A percentile compares a stretch with the other conserved stretches of the same genome.
Conservation (phyloP, 176 grass and related monocot genomes). For the Dactylis glomerata region DNA sequence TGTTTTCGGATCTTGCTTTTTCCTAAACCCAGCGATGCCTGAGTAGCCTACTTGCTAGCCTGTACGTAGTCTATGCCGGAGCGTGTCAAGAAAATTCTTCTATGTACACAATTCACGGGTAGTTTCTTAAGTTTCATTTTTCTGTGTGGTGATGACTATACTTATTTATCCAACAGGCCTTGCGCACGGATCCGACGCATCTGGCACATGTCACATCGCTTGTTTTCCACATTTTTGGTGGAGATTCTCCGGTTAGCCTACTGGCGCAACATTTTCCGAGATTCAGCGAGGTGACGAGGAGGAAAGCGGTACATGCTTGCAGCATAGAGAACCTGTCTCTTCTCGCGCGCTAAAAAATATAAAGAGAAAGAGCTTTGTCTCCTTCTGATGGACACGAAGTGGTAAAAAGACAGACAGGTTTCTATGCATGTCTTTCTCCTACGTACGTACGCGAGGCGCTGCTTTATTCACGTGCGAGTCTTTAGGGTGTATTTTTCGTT, state of each 20-base stretch:
- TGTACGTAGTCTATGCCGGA: no score
- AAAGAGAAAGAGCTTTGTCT: not conserved
- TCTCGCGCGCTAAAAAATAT: not conserved
- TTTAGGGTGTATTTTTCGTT: no score
- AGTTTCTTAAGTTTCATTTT: no score
- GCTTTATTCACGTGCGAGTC: not conserved
- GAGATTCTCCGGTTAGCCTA: not conserved
- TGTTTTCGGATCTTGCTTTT: no score
- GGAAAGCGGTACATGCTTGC: not conserved
- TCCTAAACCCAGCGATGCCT: no score
- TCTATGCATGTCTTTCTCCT: not conserved
- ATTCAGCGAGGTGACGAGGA: not conserved
- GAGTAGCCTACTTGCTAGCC: no score
- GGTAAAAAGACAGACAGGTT: not conserved
- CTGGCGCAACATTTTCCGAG: slow-evolving; percentile 1
- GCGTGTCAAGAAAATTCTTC: no score
- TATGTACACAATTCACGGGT: no score
- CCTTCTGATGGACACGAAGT: not conserved
- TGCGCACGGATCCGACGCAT: not conserved
- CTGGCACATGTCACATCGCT: not conserved
- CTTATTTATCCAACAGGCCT: not conserved
- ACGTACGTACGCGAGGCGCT: no score
- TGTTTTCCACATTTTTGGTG: not conserved
- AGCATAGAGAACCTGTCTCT: slow-evolving; percentile 16
- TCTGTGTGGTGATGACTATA: not conserved